Conservation (phyloP, 768 basidiomycete genomes). For the Rhizopogon sp. region DNA sequence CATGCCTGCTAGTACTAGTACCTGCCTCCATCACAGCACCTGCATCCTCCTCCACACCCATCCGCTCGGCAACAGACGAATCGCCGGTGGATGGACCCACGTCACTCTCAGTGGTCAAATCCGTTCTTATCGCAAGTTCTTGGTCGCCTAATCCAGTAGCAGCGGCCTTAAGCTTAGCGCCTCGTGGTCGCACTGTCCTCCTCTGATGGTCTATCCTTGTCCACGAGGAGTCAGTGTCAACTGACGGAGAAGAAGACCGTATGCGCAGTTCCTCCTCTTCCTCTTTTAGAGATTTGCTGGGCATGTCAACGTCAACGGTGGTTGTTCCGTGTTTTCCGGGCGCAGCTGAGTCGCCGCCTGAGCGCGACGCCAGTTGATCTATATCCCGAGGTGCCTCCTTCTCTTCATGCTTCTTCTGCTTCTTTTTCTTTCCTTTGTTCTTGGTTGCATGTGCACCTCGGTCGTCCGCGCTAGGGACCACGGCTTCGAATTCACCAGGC, state of each 20-base stretch:
- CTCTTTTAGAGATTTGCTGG: conserved; percentile 22
- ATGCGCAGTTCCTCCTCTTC: conserved; percentile 8
- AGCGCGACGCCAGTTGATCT: neutral
- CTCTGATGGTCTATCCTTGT: conserved; percentile 57
- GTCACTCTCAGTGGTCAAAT: conserved; percentile 40
- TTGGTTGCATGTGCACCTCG: neutral
- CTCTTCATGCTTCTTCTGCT: conserved; percentile 31
- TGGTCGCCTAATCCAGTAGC: conserved; percentile 3
- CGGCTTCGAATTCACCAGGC: conserved; percentile 41
- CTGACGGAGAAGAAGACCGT: conserved; percentile 15
- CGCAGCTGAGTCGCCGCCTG: conserved; percentile 8
- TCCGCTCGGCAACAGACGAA: conserved; percentile 30
- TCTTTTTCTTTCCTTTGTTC: conserved; percentile 41
- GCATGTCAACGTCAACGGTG: neutral
- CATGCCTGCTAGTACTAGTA: conserved; percentile 9
- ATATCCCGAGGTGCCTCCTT: conserved; percentile 2
- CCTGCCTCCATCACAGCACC: conserved; percentile 33
- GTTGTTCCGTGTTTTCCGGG: conserved; percentile 7
- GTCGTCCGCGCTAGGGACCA: conserved; percentile 5
- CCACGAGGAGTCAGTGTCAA: conserved; percentile 62
- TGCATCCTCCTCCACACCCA: conserved; percentile 23
- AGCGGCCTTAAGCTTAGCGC: conserved; percentile 2
- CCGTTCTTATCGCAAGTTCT: conserved; percentile 22
- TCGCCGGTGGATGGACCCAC: conserved; percentile 45
- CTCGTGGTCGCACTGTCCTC: conserved; percentile 1